Base-by-base conservation (phyloP, 176 grass and related monocot genomes). In the Cocos nucifera region DNA sequence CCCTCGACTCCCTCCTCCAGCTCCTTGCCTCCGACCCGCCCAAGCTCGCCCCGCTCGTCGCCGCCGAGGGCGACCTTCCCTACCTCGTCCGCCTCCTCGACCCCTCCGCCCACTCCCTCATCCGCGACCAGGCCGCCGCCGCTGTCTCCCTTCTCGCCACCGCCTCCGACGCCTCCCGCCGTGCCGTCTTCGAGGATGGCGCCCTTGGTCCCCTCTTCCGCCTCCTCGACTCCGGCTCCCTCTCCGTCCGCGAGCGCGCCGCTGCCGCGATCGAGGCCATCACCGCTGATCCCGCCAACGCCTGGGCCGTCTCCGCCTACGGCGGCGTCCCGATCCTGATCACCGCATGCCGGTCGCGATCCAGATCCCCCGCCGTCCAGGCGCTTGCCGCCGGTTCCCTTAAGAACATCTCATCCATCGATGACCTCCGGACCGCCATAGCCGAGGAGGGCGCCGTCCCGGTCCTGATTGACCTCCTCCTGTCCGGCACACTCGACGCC, bases 301-400 rank as follows among this genome's bases (percentile, higher is more conserved):
- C 84, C 5, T 94, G 89, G 89, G 89, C 84, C 32, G 67, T 87
- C 4, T 83, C 84, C 4, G 89, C 89, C 8, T 94, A 94, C 60
- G 89, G 89, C 52, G 89, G 89, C 3, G 73, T 88, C 23, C 62
- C 84, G 58, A 58, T 88, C 58, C 73, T 94, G 63, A 51, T 94
- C 27, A 72, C 75, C 52, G 84, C 89, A 4, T 94, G 89, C 64
- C 78, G 81, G 4, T 73, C 81, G 55, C 81, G 84, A 71, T 85
- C 81, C 8, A 74, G 78, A 12, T 79, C 89, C 19, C 63, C 78
- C 8, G 61, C 59, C 17, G 48, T 85, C 63, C 80, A 85, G 61
- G 64, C 75, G 6, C 72, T 82, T 6, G 71, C 84, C 8, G 89
- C 61, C 15, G 72, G 78, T 22, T 79, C 74, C 17, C 76, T 94